Base-by-base conservation (phyloP, 495 filamentous ascomycete species). In the Pseudotulostoma volvatum region DNA sequence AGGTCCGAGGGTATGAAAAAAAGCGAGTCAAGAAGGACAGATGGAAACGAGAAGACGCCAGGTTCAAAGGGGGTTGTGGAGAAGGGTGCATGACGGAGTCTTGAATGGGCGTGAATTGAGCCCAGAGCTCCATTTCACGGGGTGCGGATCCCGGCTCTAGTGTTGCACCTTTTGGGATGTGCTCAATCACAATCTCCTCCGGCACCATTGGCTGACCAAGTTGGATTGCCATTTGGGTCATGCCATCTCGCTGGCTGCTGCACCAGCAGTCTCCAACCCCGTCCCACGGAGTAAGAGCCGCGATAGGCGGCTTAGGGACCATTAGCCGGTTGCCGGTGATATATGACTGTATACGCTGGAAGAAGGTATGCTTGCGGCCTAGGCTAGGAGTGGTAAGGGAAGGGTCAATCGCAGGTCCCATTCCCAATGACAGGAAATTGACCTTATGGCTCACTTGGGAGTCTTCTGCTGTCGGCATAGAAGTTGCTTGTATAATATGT, bases 251-350 rank as follows among this genome's bases (percentile, higher is more conserved):
- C n/a, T 37, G 34, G 13, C 54, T 53, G 23, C 48, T 56, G 42
- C 66, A 71, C 64, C 63, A 70, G 42, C 63, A 61, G 20, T 70
- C 66, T n/a, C 59, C 61, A 4, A 52, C 40, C 17, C 68, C 66
- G 9, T 60, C 43, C 66, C 66, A 68, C 1, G 55, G 39, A 2
- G 39, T 34, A 11, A 67, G 46, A 13, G 63, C 65, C 16, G 53
- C 41, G 1, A 50, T 31, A 1, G 60, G 54, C 1, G 47, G 45
- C 14, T 48, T 47, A 9, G 46, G 43, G 20, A 17, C 19, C 5
- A 40, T 48, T n/a, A 35, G 9, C 7, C 20, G 36, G 19, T 32
- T 36, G 18, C 34, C n/a, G 5, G 35, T 18, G 1, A 42, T 16
- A 20, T 20, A 33, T 16, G 39, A 19, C 1, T 42, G 42, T 1